Base-by-base conservation (phyloP, 257 asterid genomes). In the Solanum chaucha region DNA sequence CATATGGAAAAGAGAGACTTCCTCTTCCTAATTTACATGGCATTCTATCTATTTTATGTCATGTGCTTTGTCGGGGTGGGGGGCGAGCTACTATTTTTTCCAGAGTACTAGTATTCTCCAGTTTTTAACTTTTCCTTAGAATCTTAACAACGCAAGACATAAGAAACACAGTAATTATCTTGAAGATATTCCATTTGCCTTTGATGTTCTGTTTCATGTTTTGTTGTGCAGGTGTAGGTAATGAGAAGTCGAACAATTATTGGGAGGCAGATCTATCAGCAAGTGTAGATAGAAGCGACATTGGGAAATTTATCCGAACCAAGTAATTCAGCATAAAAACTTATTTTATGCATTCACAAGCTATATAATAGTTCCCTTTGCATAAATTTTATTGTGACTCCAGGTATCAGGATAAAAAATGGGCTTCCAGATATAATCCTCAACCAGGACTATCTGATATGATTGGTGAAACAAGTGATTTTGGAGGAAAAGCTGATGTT, bases 251-350 rank as follows among this genome's bases (percentile, higher is more conserved):
- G 10, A 97, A 97, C 87, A 88, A 84, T 10, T 97, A 94, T 89
- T 97, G 96, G 97, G 98, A 97, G 90, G 97, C 95, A 86, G 93
- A 91, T 74, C 88, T 97, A 86, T 94, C 93, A 2, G 87, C 87
- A 51, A 44, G 88, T 8, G 73, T 32, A 11, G 92, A 94, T 88
- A 93, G 98, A 92, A 91, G 90, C 78, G 92, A 94, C 44, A 92
- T 92, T 19, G 94, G 92, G 59, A 90, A 78, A 35, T 97, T 93
- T 90, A 93, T 97, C 75, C 91, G 89, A 55, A 89, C 90, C 92
- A 97, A 97, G 98, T 95, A 94, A 93, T 40, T 86, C 77, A 85
- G 82, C 26, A 86, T 41, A 7, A 58, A 73, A 2, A 35, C 58
- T 12, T 38, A 55, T 30, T 19, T 48, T 30, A 30, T 81, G 28